Percentiles rank a stretch among this genome's conserved stretches.
Evolutionary conservation across 352 stramenopile genomes (phyloP).

Genomic region (Pythium rhizo-oryzae): DNA sequence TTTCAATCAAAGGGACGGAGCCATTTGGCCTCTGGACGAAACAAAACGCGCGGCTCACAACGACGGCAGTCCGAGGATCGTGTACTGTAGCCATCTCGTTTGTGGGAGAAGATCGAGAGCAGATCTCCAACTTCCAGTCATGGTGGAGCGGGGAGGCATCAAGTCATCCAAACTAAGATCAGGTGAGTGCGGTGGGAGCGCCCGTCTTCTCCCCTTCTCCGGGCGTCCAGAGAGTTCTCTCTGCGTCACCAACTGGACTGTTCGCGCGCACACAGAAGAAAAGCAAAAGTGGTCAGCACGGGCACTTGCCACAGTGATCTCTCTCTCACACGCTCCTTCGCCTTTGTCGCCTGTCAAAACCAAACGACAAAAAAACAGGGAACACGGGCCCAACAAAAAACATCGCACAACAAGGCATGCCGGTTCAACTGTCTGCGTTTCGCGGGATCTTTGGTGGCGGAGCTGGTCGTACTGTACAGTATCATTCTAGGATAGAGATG

Average conservation of each 20-base stretch:
- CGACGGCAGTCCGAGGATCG: neutral
- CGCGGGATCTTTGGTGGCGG: too few relatives aligned
- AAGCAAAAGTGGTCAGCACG: slow-evolving; percentile 17
- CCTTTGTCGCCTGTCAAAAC: too few relatives aligned
- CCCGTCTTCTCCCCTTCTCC: slow-evolving; percentile 5
- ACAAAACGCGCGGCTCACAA: neutral
- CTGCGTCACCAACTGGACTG: slow-evolving; percentile 16
- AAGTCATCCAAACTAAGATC: slow-evolving; percentile 24
- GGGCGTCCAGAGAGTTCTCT: slow-evolving; percentile 21
- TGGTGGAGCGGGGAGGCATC: slow-evolving; percentile 8
- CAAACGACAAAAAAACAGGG: too few relatives aligned
- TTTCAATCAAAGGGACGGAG: neutral
- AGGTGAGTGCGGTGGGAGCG: neutral
- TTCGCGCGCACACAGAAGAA: slow-evolving; percentile 16
- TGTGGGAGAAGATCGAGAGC: slow-evolving; percentile 1
- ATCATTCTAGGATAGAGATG: neutral
- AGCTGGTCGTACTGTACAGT: too few relatives aligned
- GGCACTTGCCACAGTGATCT: slow-evolving; percentile 23
- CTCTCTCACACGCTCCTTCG: neutral
- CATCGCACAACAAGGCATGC: too few relatives aligned
- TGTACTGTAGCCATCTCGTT: slow-evolving; percentile 3
- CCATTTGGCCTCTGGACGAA: too few relatives aligned
- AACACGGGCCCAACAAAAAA: too few relatives aligned
- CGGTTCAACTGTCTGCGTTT: too few relatives aligned
- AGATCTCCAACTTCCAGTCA: neutral